Evolutionary conservation across 2,329 filamentous ascomycete genomes (phyloP).

Genomic region (Diaporthe amygdali): DNA sequence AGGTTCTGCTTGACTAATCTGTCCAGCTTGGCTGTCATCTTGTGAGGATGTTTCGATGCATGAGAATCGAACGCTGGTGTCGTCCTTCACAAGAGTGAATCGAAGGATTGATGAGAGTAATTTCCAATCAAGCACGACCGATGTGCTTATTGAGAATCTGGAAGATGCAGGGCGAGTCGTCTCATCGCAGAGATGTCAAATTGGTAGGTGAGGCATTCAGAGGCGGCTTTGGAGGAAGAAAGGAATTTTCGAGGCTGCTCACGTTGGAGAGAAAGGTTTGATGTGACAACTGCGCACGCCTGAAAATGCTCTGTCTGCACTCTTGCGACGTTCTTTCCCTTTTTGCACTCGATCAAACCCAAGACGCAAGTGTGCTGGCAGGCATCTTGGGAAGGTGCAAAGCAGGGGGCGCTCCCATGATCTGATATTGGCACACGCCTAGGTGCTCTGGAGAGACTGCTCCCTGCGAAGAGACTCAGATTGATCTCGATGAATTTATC

Average conservation of each 20-base stretch:
- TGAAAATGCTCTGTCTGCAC: too few species aligned
- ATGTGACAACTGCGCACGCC: too few species aligned
- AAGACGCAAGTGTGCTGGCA: too few species aligned
- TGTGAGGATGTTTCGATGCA: background rate
- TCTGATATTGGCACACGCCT: too few species aligned
- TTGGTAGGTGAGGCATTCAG: background rate
- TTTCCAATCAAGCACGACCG: too few species aligned
- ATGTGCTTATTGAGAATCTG: background rate
- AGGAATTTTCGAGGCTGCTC: background rate
- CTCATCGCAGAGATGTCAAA: background rate
- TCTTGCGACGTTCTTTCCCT: too few species aligned
- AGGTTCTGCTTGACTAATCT: background rate
- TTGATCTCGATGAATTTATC: too few species aligned
- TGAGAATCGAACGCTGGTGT: background rate
- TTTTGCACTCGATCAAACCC: too few species aligned
- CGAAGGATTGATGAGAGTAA: too few species aligned
- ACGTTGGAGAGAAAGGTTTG: background rate
- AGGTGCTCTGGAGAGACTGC: background rate
- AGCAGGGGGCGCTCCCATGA: too few species aligned
- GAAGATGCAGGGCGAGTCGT: too few species aligned
- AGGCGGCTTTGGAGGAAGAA: background rate
- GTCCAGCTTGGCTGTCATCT: background rate
- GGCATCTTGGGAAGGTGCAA: too few species aligned
- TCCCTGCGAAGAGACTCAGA: background rate
- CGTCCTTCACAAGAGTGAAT: background rate